These are phyloP conservation scores for Aureobasidium musti DNA, from an alignment of 2,329 filamentous ascomycete genomes.

Conservation along the genomic window DNA sequence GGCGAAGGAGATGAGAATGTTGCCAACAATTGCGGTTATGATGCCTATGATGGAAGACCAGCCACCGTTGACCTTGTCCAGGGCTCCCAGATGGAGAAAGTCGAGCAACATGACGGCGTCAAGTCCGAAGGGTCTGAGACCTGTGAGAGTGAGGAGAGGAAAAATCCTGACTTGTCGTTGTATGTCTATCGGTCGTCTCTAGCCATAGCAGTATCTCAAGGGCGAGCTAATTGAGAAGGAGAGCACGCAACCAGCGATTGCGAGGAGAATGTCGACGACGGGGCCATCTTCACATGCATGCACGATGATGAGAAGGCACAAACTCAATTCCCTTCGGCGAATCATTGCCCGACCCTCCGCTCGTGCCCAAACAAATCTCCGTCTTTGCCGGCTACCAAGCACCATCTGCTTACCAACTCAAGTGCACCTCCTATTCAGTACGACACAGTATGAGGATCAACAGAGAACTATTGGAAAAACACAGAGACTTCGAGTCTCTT, in stretches of 20 bases:
- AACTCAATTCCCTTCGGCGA: slow-evolving; percentile 16
- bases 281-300: slow-evolving; percentile 22
- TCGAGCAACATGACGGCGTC: slow-evolving; percentile 21
- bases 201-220: background rate
- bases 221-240: background rate
- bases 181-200: slow-evolving; percentile 8
- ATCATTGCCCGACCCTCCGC: slow-evolving; percentile 10
- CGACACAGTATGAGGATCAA: background rate
- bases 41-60: slow-evolving; percentile 98
- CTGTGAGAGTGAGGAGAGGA: background rate
- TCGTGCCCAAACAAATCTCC: slow-evolving; percentile 16
- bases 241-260: slow-evolving; percentile 1
- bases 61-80: slow-evolving; percentile 37
- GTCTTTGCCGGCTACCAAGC: background rate
- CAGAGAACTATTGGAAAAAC: background rate
- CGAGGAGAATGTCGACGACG: slow-evolving; percentile 6
- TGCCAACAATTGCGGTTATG: slow-evolving; percentile 86
- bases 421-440: background rate
- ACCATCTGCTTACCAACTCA: background rate
- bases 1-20: slow-evolving; percentile 90
- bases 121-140: background rate
- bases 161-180: background rate
- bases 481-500: background rate
- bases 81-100: slow-evolving; percentile 9
- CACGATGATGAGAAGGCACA: slow-evolving; percentile 26